Conservation (phyloP, 495 filamentous ascomycete species). For the Aspergillus cavernicola region DNA sequence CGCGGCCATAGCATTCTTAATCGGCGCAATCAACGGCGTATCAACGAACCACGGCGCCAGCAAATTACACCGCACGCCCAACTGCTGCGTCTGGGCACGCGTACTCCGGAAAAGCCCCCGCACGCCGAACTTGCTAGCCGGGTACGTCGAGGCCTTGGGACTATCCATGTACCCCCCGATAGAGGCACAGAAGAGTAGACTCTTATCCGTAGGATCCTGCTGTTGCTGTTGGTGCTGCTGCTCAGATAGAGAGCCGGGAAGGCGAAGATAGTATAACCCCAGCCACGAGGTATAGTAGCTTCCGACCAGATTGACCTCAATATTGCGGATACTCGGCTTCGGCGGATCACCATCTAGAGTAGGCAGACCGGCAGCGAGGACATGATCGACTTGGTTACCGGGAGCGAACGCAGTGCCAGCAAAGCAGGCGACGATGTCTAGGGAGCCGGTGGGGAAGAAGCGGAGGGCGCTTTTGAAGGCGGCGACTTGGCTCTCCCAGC, state of each 20-base stretch:
- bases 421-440: background rate
- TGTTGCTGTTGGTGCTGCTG: no score
- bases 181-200: background rate
- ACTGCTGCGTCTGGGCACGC: background rate
- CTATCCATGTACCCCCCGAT: background rate
- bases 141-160: background rate
- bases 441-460: background rate
- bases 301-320: background rate
- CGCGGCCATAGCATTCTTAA: background rate
- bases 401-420: background rate
- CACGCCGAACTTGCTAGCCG: background rate
- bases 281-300: slow-evolving; percentile 1
- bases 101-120: background rate
- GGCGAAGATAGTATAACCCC: background rate
- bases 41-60: background rate
- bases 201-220: background rate
- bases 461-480: background rate
- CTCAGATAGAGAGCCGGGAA: background rate
- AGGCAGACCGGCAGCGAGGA: background rate
- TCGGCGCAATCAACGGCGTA: background rate
- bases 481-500: background rate
- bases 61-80: background rate
- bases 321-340: background rate
- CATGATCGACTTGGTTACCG: background rate
- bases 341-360: background rate